phyloP scores from a whole-genome alignment of 495 filamentous ascomycete genomes.

The Penicillium subrubescens region DNA sequence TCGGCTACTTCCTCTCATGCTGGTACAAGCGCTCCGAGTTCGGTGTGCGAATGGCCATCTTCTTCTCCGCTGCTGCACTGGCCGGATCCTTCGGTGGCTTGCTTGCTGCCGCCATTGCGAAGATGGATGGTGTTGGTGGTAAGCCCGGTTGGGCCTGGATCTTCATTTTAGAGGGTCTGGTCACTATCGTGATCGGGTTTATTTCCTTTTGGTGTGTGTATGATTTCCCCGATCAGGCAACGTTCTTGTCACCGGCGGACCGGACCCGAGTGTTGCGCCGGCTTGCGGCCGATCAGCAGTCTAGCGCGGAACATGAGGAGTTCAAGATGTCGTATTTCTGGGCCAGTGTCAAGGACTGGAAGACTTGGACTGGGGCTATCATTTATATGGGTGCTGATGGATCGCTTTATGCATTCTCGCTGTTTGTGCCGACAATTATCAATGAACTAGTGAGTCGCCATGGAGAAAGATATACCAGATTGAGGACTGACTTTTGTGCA shows the following conservation, averaged over 20 bases:
- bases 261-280: slow-evolving; percentile 72
- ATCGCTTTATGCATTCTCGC: slow-evolving; percentile 84
- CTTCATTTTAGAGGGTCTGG: slow-evolving; percentile 70
- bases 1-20: slow-evolving; percentile 86
- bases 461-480: neutral
- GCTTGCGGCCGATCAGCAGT: slow-evolving; percentile 74
- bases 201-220: slow-evolving; percentile 82
- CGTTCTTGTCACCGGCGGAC: slow-evolving; percentile 73
- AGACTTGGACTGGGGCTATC: slow-evolving; percentile 75
- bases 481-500: slow-evolving; percentile 6
- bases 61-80: slow-evolving; percentile 85
- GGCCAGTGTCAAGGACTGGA: slow-evolving; percentile 79
- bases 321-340: slow-evolving; percentile 79
- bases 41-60: slow-evolving; percentile 77
- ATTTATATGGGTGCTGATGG: slow-evolving; percentile 77
- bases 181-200: slow-evolving; percentile 73
- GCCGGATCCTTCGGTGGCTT: slow-evolving; percentile 79
- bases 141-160: slow-evolving; percentile 83
- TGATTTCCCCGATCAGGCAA: slow-evolving; percentile 85
- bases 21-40: slow-evolving; percentile 86
- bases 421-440: slow-evolving; percentile 90
- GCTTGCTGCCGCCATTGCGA: slow-evolving; percentile 47
- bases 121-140: slow-evolving; percentile 71
- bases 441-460: slow-evolving; percentile 46
- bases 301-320: slow-evolving; percentile 75